Evolutionary conservation across 2,329 filamentous ascomycete genomes (phyloP).

Genomic region (Colletotrichum paranaense): DNA sequence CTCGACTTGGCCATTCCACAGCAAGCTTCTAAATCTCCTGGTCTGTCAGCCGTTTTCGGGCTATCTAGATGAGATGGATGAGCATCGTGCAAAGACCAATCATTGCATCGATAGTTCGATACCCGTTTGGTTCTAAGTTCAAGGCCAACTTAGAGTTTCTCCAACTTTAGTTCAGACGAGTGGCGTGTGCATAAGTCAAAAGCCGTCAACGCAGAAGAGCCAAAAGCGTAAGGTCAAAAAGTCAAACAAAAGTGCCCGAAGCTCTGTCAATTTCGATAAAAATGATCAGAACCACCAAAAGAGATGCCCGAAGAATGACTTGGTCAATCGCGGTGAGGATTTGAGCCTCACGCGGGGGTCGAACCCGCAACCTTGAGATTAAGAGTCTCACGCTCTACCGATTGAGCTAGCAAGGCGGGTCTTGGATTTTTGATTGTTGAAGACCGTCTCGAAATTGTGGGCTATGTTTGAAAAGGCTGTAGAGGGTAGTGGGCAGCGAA

Average conservation of each 20-base stretch:
- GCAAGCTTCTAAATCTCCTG: no score
- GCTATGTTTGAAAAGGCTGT: accelerated
- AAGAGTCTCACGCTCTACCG: constrained; percentile 75
- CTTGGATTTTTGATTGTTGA: background rate
- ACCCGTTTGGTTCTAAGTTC: no score
- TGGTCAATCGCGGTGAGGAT: constrained; percentile 13
- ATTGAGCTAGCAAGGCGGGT: constrained; percentile 27
- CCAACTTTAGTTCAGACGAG: no score
- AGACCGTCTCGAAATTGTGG: accelerated
- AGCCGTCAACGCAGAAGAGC: no score
- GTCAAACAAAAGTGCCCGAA: background rate
- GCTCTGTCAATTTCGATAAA: background rate
- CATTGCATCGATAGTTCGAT: no score
- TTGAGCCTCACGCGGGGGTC: constrained; percentile 40
- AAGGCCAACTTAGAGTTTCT: no score
- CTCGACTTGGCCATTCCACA: no score
- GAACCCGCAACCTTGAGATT: constrained; percentile 42
- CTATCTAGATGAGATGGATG: background rate
- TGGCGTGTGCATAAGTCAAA: no score
- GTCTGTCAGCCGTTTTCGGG: no score
- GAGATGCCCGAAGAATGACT: background rate
- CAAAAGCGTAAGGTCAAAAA: no score
- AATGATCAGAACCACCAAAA: background rate
- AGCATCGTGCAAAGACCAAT: no score
- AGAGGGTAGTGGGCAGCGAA: background rate